Percentiles rank a stretch among this genome's conserved stretches.
Conservation (phyloP, 805 yeast genomes). For the Metschnikowia shivogae region DNA sequence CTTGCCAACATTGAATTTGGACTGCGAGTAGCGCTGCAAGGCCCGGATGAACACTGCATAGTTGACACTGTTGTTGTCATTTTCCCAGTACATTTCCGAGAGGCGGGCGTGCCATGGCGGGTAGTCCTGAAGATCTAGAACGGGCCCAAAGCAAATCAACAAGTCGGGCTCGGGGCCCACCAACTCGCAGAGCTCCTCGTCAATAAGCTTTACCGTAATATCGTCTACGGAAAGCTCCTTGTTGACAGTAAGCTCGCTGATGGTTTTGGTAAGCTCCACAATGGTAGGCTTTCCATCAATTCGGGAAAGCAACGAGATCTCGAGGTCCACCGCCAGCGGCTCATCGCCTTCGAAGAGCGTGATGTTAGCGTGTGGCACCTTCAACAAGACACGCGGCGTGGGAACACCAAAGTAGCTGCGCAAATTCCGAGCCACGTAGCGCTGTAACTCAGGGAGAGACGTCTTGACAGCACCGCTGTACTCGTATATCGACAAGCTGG, state of each 20-base stretch:
- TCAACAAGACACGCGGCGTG: constrained; percentile 58
- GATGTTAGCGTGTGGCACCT: constrained; percentile 63
- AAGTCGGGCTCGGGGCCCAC: constrained; percentile 94
- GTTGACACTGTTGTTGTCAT: constrained; percentile 73
- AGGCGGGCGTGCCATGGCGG: constrained; percentile 98
- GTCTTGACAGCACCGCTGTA: constrained; percentile 56
- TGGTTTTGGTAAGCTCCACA: constrained; percentile 80
- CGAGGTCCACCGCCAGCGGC: constrained; percentile 43
- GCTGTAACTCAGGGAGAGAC: constrained; percentile 47
- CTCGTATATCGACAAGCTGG: constrained; percentile 71
- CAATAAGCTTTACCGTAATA: constrained; percentile 70
- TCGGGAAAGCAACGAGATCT: constrained; percentile 61
- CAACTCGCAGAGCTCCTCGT: constrained; percentile 64
- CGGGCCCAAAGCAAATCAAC: constrained; percentile 79
- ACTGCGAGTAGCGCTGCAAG: constrained; percentile 65
- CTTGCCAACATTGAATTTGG: constrained; percentile 88
- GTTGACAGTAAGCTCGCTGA: constrained; percentile 67
- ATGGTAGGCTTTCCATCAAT: constrained; percentile 89
- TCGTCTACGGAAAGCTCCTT: constrained; percentile 61
- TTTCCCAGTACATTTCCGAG: constrained; percentile 87
- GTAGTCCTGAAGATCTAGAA: constrained; percentile 83
- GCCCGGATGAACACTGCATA: constrained; percentile 83
- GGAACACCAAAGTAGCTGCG: constrained; percentile 70
- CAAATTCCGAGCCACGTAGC: constrained; percentile 55
- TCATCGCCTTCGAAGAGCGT: constrained; percentile 29